A percentile compares a stretch with the other conserved stretches of the same genome.
Conservation (phyloP, 2,329 filamentous ascomycete genomes). For the Lasiodiplodia gonubiensis region DNA sequence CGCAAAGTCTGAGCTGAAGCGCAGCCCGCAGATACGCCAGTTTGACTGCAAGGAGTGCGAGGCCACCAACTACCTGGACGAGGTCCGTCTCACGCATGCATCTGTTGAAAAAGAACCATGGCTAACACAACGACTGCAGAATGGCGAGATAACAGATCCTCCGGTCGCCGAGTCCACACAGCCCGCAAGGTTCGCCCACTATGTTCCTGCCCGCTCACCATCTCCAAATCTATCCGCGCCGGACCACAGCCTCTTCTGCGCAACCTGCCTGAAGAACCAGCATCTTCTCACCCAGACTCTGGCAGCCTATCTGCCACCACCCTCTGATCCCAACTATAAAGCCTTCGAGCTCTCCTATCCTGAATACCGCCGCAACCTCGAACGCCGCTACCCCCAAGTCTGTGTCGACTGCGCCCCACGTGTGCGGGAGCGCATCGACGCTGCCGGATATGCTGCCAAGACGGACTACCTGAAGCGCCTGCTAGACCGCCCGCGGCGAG, state of each 20-base stretch:
- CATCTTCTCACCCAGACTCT: slow-evolving; percentile 76
- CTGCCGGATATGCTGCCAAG: slow-evolving; percentile 79
- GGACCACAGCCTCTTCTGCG: slow-evolving; percentile 66
- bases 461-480: slow-evolving; percentile 79
- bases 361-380: slow-evolving; percentile 72
- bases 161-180: slow-evolving; percentile 66
- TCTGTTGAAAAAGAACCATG: slow-evolving; percentile 7
- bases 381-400: slow-evolving; percentile 85
- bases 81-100: slow-evolving; percentile 60
- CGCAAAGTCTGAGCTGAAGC: slow-evolving; percentile 65
- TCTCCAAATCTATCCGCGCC: slow-evolving; percentile 38
- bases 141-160: slow-evolving; percentile 89
- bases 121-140: slow-evolving; percentile 56
- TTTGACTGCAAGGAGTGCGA: slow-evolving; percentile 82
- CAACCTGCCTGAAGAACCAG: slow-evolving; percentile 86
- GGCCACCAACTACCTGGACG: slow-evolving; percentile 85
- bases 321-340: slow-evolving; percentile 70
- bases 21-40: slow-evolving; percentile 63
- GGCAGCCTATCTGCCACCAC: slow-evolving; percentile 76
- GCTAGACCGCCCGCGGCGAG: slow-evolving; percentile 64
- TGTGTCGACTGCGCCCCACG: slow-evolving; percentile 79
- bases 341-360: slow-evolving; percentile 72
- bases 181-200: slow-evolving; percentile 54
- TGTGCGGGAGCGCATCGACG: slow-evolving; percentile 71
- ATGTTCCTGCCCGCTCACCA: slow-evolving; percentile 48